These are phyloP conservation scores for Pythium rishiriense DNA, from an alignment of 352 stramenopile genomes.

Conservation along the genomic window DNA sequence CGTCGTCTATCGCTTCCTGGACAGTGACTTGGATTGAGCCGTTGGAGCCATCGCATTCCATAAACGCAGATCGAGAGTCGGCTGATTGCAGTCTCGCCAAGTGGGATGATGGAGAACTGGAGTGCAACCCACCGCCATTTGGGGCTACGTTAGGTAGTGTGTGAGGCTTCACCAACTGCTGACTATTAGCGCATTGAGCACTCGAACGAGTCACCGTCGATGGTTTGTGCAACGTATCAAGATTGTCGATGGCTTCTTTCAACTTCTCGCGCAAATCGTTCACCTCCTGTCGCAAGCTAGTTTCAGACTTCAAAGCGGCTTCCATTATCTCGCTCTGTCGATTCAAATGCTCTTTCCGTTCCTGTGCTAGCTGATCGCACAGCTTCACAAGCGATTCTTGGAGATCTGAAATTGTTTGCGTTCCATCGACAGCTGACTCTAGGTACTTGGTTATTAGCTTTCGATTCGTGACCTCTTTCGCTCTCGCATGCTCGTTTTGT, in stretches of 20 bases:
- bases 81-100: neutral
- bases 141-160: neutral
- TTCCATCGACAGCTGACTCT: conserved; percentile 36
- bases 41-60: neutral
- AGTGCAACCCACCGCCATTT: neutral
- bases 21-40: neutral
- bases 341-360: conserved; percentile 22
- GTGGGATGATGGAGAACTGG: neutral
- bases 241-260: neutral
- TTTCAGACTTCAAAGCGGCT: neutral
- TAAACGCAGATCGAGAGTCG: neutral
- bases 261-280: neutral
- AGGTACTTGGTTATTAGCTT: conserved; percentile 39
- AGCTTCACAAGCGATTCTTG: conserved; percentile 40
- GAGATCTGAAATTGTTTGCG: conserved; percentile 39
- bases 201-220: neutral
- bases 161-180: neutral
- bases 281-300: neutral
- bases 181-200: neutral
- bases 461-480: neutral
- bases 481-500: conserved; percentile 2
- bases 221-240: neutral
- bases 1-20: conserved; percentile 1
- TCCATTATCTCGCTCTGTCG: conserved; percentile 7
- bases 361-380: conserved; percentile 34